Evolutionary conservation across 306 rosid genomes (phyloP).

Genomic region (Hippophae tibetana): DNA sequence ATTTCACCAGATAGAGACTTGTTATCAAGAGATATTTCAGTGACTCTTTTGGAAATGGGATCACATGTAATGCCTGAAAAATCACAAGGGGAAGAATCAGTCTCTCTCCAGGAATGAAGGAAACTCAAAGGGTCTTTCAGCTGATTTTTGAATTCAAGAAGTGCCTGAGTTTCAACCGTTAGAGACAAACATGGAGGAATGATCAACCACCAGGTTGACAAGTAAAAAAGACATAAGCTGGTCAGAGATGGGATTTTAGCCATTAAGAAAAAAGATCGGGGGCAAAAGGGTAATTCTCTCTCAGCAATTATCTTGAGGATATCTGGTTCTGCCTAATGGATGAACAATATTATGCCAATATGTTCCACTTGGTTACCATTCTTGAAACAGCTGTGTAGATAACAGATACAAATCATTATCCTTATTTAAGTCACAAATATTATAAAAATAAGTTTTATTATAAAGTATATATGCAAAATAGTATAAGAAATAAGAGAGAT

Average conservation of each 20-base stretch:
- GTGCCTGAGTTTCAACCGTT: conserved; percentile 39
- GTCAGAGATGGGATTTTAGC: conserved; percentile 18
- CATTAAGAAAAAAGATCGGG: conserved; percentile 34
- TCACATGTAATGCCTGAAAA: conserved; percentile 63
- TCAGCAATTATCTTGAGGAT: neutral
- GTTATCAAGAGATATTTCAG: conserved; percentile 46
- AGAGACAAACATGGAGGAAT: conserved; percentile 45
- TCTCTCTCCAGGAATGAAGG: conserved; percentile 56
- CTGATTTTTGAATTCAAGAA: conserved; percentile 56
- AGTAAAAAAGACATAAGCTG: conserved; percentile 10
- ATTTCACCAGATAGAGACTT: conserved; percentile 64
- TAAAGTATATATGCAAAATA: conserved; percentile 3
- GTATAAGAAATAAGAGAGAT: neutral
- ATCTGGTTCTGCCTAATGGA: conserved; percentile 1
- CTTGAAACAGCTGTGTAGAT: conserved; percentile 26
- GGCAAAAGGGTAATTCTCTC: conserved; percentile 28
- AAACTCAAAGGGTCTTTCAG: conserved; percentile 53
- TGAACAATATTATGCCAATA: conserved; percentile 23
- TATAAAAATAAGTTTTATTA: neutral
- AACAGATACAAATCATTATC: conserved; percentile 21
- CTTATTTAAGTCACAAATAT: neutral
- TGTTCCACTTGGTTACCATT: conserved; percentile 25
- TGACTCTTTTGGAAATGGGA: conserved; percentile 36
- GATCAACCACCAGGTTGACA: conserved; percentile 9
- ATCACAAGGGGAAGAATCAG: conserved; percentile 40